phyloP scores from a whole-genome alignment of 441 rosid species.

The Erodium chrysanthum region DNA sequence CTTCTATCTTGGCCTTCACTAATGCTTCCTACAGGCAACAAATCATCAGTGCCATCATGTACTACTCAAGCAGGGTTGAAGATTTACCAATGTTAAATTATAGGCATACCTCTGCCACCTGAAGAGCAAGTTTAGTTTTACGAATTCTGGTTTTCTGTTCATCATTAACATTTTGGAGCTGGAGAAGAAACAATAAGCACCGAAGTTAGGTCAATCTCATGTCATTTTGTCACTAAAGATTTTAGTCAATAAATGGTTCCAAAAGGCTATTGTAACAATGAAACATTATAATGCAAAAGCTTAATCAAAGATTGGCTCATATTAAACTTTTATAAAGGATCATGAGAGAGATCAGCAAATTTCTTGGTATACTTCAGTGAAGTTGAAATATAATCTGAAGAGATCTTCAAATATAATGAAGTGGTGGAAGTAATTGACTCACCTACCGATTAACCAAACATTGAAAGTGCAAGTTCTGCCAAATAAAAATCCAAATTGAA shows the following conservation, averaged over 20 bases:
- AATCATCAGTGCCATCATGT: neutral
- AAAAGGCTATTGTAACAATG: neutral
- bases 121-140: conserved; percentile 15
- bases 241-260: neutral
- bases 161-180: conserved; percentile 19
- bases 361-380: neutral
- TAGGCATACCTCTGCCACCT: conserved; percentile 16
- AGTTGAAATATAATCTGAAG: neutral
- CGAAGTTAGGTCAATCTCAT: neutral
- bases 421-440: neutral
- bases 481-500: neutral
- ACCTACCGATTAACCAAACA: neutral
- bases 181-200: conserved; percentile 9
- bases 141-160: conserved; percentile 20
- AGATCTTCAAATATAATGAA: neutral
- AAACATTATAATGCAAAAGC: neutral
- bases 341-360: neutral
- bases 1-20: conserved; percentile 14
- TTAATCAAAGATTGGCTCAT: conserved; percentile 1
- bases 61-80: neutral
- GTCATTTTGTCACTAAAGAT: neutral
- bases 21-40: conserved; percentile 18
- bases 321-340: neutral
- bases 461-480: neutral
- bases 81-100: neutral